These are phyloP conservation scores for Westerdykella ornata DNA, from an alignment of 2,329 filamentous ascomycete genomes.

Conservation along the genomic window DNA sequence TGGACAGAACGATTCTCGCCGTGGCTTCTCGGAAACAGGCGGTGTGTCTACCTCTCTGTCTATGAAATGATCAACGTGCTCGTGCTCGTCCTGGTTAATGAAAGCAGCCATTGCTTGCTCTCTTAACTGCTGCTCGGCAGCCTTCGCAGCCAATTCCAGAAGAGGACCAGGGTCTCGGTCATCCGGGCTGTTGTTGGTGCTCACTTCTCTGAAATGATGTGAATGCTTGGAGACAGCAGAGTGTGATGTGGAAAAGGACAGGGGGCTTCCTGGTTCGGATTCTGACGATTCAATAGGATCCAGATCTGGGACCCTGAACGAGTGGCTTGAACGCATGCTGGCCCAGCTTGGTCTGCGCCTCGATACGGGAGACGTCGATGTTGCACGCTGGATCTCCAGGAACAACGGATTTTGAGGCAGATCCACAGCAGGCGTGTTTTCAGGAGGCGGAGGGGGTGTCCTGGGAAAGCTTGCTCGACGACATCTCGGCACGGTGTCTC, in stretches of 20 bases:
- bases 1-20: constrained; percentile 58
- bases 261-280: constrained; percentile 44
- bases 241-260: constrained; percentile 43
- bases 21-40: constrained; percentile 11
- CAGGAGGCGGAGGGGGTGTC: constrained; percentile 46
- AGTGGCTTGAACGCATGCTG: constrained; percentile 43
- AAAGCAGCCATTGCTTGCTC: constrained; percentile 72
- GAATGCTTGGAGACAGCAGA: constrained; percentile 46
- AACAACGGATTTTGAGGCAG: constrained; percentile 30
- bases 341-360: constrained; percentile 31
- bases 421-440: constrained; percentile 31
- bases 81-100: constrained; percentile 62
- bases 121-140: constrained; percentile 71
- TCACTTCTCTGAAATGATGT: constrained; percentile 44
- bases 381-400: constrained; percentile 31
- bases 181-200: constrained; percentile 60
- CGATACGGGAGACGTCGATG: constrained; percentile 19
- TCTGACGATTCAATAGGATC: constrained; percentile 58
- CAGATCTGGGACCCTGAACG: constrained; percentile 55
- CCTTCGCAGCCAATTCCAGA: constrained; percentile 69
- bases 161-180: constrained; percentile 70
- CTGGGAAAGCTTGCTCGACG: constrained; percentile 59
- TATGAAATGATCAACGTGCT: constrained; percentile 65
- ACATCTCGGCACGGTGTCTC: constrained; percentile 66
- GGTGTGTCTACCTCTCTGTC: constrained; percentile 46